Base-by-base conservation (phyloP, 2,329 filamentous ascomycete species). In the Penicillium sp. region DNA sequence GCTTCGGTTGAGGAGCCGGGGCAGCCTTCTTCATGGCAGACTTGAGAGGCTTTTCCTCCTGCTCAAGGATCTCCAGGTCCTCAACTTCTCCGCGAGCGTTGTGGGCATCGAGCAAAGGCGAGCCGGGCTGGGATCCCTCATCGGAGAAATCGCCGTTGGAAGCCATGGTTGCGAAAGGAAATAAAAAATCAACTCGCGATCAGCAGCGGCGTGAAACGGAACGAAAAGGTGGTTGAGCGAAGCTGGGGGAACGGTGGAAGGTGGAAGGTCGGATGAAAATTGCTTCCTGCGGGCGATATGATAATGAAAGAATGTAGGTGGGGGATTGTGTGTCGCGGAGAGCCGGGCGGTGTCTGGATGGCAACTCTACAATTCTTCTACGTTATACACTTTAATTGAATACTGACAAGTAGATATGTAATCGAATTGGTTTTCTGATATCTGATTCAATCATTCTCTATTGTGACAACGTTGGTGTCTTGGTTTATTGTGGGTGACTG, bases 1-100 rank as follows among this genome's bases (percentile, higher is more conserved):
- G 79, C 68, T 84, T 80, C 52, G 85, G 76, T 55, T 79, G 80
- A 56, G 82, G 79, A 47, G 79, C 76, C 62, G 86, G 76, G 36
- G 63, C 63, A 51, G 81, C 75, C 78, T 91, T 91, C 83, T 97
- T 97, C 76, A 97, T 79, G 26, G 90, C 86, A 42, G 92, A 90
- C 83, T 96, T 96, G 69, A 86, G 76, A 53, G 84, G 83, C 81
- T 89, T 86, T 61, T 87, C 81, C 57, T 83, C 77, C 63, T 49
- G 47, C 19, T 82, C 75, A 45, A 81, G 80, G 46, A 85, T 88
- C 71, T 90, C 89, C 64, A 90, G 88, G 61, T 87, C 88, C 70
- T 90, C 87, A 67, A 90, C 82, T 68, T 90, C 86, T 73, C 90
- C 83, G 64, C 84, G 87, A 71, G 89, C 74, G 57, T 77, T 63